These are phyloP conservation scores for Hanseniaspora thailandica DNA, from an alignment of 805 yeast genomes.

Conservation along the genomic window DNA sequence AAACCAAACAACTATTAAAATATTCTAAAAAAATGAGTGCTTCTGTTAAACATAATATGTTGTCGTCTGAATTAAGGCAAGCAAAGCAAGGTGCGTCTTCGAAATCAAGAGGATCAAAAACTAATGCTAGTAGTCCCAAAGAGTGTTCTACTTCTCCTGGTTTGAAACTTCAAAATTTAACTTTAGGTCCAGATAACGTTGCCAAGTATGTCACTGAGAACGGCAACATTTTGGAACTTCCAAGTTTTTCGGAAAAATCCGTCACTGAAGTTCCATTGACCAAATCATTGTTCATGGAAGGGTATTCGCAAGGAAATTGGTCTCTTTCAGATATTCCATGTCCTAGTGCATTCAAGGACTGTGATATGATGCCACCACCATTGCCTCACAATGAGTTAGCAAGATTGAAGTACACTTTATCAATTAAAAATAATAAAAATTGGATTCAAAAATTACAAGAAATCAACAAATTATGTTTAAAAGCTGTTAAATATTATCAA, in stretches of 20 bases:
- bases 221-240: neutral
- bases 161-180: neutral
- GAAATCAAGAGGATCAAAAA: neutral
- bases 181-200: neutral
- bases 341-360: constrained; percentile 41
- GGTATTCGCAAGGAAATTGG: constrained; percentile 45
- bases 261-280: constrained; percentile 33
- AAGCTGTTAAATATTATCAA: constrained; percentile 33
- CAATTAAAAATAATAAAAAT: constrained; percentile 32
- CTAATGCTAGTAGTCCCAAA: neutral
- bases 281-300: constrained; percentile 43
- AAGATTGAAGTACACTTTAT: constrained; percentile 36
- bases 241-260: neutral
- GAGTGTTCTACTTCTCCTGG: neutral
- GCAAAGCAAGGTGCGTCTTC: neutral
- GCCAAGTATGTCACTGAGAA: neutral
- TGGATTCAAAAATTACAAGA: constrained; percentile 36
- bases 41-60: neutral
- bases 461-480: constrained; percentile 32
- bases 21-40: neutral
- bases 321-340: constrained; percentile 43
- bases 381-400: constrained; percentile 40
- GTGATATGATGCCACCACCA: constrained; percentile 49
- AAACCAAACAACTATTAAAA: neutral
- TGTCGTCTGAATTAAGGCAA: neutral